These are phyloP conservation scores for Thelonectria rubi DNA, from an alignment of 2,329 filamentous ascomycete genomes.

Conservation along the genomic window DNA sequence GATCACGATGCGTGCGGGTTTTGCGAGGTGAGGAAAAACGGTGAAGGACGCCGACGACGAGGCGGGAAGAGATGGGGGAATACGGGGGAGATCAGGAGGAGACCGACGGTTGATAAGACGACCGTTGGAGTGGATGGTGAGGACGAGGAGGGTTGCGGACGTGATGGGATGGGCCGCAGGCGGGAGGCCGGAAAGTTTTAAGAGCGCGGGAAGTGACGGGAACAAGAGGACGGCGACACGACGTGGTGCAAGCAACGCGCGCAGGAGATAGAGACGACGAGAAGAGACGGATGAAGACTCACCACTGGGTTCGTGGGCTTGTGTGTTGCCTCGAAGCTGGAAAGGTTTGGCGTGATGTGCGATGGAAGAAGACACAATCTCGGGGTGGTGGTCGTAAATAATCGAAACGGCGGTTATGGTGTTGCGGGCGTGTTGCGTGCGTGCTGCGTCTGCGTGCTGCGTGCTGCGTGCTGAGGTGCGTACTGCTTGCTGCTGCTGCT, in stretches of 20 bases:
- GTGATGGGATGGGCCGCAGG: conserved; percentile 33
- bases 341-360: conserved; percentile 15
- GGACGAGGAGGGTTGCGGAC: conserved; percentile 26
- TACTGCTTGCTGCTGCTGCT: conserved; percentile 6
- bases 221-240: conserved; percentile 30
- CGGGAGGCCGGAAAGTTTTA: conserved; percentile 38
- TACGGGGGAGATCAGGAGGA: conserved; percentile 7
- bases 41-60: conserved; percentile 4
- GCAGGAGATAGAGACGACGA: conserved; percentile 7
- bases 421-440: not conserved
- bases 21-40: conserved; percentile 1
- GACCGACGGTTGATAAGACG: conserved; percentile 22
- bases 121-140: conserved; percentile 9
- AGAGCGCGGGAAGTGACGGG: conserved; percentile 40
- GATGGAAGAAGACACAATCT: conserved; percentile 11
- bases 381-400: conserved; percentile 14
- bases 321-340: conserved; percentile 11
- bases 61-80: conserved; percentile 10
- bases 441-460: too few species aligned
- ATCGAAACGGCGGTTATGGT: conserved; percentile 16
- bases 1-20: conserved; percentile 9
- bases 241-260: conserved; percentile 28
- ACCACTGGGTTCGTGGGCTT: conserved; percentile 9
- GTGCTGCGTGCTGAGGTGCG: too few species aligned
- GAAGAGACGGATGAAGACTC: conserved; percentile 8